phyloP scores from a whole-genome alignment of 139 green algal species.

The Coccomyxa sp. region DNA sequence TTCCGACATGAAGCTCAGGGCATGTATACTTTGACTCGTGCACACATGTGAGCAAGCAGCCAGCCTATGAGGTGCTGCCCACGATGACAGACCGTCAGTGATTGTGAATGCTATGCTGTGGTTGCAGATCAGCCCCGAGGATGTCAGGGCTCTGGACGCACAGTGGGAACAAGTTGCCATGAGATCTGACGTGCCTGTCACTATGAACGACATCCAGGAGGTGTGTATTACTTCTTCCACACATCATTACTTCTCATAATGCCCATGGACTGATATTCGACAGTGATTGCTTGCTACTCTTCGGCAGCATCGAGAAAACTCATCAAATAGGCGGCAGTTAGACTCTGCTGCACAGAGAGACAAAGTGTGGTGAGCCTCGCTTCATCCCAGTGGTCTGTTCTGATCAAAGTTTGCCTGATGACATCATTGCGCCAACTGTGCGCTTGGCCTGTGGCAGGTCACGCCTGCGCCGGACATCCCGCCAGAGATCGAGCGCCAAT shows the following conservation, averaged over 20 bases:
- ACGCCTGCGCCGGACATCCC: constrained; percentile 9
- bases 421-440: background rate
- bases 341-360: too few relatives aligned
- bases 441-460: constrained; percentile 6
- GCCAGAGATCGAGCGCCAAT: constrained; percentile 9
- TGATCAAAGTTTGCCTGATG: background rate
- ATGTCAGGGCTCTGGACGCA: constrained; percentile 14
- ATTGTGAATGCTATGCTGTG: too few relatives aligned
- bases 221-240: constrained; percentile 1
- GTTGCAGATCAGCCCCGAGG: constrained; percentile 16
- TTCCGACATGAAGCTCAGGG: too few relatives aligned
- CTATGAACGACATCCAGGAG: constrained; percentile 10
- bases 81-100: too few relatives aligned
- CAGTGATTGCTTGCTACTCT: too few relatives aligned
- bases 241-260: background rate
- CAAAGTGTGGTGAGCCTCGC: background rate
- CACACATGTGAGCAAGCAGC: too few relatives aligned
- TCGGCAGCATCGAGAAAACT: too few relatives aligned
- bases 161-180: background rate
- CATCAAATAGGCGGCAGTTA: too few relatives aligned
- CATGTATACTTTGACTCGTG: too few relatives aligned
- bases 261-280: too few relatives aligned
- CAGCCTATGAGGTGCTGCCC: too few relatives aligned
- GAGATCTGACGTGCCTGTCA: background rate
- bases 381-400: background rate